Conservation (phyloP, 2,329 filamentous ascomycete species). For the Colletotrichum tanaceti region DNA sequence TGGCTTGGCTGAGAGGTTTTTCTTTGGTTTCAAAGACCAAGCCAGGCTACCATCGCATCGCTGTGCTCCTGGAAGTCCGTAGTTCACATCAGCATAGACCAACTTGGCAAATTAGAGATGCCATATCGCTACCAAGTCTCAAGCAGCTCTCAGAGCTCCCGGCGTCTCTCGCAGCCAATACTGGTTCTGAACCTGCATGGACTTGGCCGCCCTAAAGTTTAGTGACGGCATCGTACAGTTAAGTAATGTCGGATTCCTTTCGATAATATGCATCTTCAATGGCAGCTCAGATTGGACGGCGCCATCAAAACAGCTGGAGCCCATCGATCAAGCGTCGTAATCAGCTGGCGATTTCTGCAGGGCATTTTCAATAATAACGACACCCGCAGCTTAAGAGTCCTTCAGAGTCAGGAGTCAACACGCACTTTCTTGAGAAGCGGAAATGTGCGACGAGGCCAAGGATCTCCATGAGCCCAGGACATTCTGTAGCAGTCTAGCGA, state of each 20-base stretch:
- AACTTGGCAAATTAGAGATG: not conserved
- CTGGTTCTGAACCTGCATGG: not conserved
- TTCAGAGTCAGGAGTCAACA: not conserved
- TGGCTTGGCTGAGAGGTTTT: not conserved
- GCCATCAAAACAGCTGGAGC: no score
- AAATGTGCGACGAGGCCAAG: not conserved
- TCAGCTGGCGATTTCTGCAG: no score
- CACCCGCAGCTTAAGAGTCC: not conserved
- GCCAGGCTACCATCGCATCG: conserved; percentile 12
- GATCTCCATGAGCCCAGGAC: not conserved
- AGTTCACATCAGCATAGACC: no score
- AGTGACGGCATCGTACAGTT: not conserved
- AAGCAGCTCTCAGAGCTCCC: no score
- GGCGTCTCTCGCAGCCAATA: not conserved
- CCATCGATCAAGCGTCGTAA: no score
- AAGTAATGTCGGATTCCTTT: no score
- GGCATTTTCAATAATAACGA: no score
- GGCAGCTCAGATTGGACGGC: no score
- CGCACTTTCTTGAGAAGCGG: not conserved
- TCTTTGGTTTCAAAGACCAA: conserved; percentile 1
- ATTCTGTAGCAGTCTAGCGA: not conserved
- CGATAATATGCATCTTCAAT: no score
- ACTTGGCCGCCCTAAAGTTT: not conserved
- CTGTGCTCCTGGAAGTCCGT: not conserved
- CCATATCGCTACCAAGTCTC: not conserved